Base-by-base conservation (phyloP, 345 rosid species). In the Odontarrhena argentea region DNA sequence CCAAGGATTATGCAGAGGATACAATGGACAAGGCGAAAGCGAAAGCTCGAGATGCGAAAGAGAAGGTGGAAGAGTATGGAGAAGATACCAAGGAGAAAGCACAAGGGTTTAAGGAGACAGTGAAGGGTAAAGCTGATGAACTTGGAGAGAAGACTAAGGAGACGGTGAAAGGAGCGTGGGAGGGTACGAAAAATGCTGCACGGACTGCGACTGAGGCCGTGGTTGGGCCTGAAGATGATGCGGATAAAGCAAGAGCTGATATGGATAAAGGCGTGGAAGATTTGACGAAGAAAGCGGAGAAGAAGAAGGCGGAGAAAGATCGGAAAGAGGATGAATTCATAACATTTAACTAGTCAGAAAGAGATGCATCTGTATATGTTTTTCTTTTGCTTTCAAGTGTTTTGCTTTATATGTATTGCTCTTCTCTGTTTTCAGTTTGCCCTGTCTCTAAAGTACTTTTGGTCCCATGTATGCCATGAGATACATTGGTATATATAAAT, bases 121-220 rank as follows among this genome's bases (percentile, higher is more conserved):
- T 74, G 45, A 74, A 68, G 13, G 74, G 35, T 41, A 74, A 55
- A 44, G 74, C 74, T 24, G 74, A 63, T 36, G 70, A 74, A 8
- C 53, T 74, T 32, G 77, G 74, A 38, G 77, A 68, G 69, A 68
- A 74, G 58, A 68, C 77, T 0, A 74, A 74, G 55, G 78, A 68
- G 48, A 68, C 74, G 4, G 74, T 63, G 15, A 68, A 74, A 62
- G 78, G 60, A 62, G 74, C 78, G 63, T 75, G 78, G 78, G 74
- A 75, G 62, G 50, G 34, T 13, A 69, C 78, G 0, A 75, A 75
- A 48, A 30, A 49, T 6, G 65, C 62, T 32, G 74, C 78, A 0
- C 34, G 34, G 51, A 74, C 44, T 7, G 61, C 36, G 8, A 37
- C 70, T 28, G 78, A 74, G 22, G 74, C 54, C 49, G 78, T 68